Evolutionary conservation across 108 stramenopile species (phyloP).

Genomic region (Skeletonema potamos): DNA sequence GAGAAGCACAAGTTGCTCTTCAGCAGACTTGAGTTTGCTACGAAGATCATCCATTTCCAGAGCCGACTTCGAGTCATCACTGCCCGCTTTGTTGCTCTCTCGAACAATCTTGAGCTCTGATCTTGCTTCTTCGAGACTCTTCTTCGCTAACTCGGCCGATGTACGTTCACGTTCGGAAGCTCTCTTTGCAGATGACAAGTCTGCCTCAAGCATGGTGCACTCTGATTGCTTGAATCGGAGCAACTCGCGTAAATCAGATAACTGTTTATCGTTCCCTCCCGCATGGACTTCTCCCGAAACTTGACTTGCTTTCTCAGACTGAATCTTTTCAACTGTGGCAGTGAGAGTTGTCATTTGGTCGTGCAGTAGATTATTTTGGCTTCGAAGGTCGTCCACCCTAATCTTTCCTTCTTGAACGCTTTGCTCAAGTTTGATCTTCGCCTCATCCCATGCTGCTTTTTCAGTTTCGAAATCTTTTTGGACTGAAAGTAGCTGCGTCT

Average conservation of each 20-base stretch:
- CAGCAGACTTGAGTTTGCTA: constrained; percentile 53
- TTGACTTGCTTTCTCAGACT: constrained; percentile 33
- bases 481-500: constrained; percentile 43
- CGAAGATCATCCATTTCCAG: constrained; percentile 21
- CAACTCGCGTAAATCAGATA: constrained; percentile 76
- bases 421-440: constrained; percentile 56
- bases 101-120: constrained; percentile 64
- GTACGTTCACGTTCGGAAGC: constrained; percentile 77
- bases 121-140: constrained; percentile 78
- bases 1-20: constrained; percentile 70
- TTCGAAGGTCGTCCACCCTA: constrained; percentile 56
- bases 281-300: constrained; percentile 20
- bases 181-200: constrained; percentile 74
- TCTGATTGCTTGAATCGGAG: constrained; percentile 83
- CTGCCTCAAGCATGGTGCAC: constrained; percentile 69
- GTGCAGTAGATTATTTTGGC: constrained; percentile 78
- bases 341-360: constrained; percentile 71
- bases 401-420: constrained; percentile 53
- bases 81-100: constrained; percentile 16
- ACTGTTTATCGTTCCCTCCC: constrained; percentile 38
- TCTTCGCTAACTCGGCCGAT: constrained; percentile 62
- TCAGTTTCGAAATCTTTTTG: constrained; percentile 56
- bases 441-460: constrained; percentile 43
- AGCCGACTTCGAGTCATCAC: constrained; percentile 16
- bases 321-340: constrained; percentile 61